Base-by-base conservation (phyloP, 2,329 filamentous ascomycete genomes). In the Colletotrichum limetticola region DNA sequence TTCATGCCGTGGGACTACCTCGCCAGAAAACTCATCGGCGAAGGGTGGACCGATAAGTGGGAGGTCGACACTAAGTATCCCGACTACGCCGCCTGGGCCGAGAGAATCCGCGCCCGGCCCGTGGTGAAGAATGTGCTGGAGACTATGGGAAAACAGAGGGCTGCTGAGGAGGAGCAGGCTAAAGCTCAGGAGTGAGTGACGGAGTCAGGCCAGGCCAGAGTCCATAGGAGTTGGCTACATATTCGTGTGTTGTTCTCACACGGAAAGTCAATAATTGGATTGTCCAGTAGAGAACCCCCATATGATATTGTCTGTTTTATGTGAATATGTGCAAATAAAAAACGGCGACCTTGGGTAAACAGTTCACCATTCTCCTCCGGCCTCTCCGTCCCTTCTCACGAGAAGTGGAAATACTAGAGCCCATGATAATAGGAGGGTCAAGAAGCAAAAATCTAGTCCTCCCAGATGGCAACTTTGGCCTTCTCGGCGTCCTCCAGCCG, bases 381-480 rank as follows among this genome's bases (percentile, higher is more conserved):
- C 19, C 11, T 19, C 9, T 49, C 42, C 42, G 7, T n/a, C 19
- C 42, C 8, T 7, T 3, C 19, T 49, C 6, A 6, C 42, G 9
- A 49, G 42, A 9, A 14, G 19, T 9, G 19, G 16, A 4, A 49
- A 8, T 4, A 49, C 7, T 19, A n/a, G 42, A 49, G 19, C 19
- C 42, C 16, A 7, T 9, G 42, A 8, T 5, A 6, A 3, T 6
- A 49, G 16, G 19, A n/a, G 42, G 42, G 16, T 3, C 19, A 3
- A 14, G 37, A 49, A 49, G 42, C 7, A 19, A 49, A 49, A n/a
- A 49, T 19, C 83, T 79, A 93, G 78, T 92, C 94, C 72, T 97
- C 92, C 97, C 97, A 98, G 30, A 98, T 87, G n/a, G 94, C 92
- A 74, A 89, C 89, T 86, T 93, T 97, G n/a, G 93, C 92, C 82